These are phyloP conservation scores for Passiflora organensis DNA, from an alignment of 345 rosid genomes.

Conservation along the genomic window DNA sequence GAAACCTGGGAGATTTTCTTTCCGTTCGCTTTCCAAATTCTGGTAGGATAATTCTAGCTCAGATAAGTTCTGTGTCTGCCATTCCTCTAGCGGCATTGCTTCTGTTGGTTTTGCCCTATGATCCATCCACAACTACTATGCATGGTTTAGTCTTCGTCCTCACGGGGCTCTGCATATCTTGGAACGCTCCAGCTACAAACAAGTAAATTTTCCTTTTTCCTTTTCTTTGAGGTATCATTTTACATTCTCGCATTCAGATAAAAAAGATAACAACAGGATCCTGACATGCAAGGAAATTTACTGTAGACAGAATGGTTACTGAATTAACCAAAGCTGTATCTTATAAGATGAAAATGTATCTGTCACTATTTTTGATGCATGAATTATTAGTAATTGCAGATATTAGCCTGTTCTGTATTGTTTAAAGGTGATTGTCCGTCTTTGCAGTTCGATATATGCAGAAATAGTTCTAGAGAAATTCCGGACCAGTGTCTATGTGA, in stretches of 20 bases:
- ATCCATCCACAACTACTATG: slow-evolving; percentile 51
- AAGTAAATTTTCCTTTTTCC: slow-evolving; percentile 1
- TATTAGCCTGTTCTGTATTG: too few relatives aligned
- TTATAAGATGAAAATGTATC: too few relatives aligned
- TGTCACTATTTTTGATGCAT: too few relatives aligned
- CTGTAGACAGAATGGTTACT: not conserved
- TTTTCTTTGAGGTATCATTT: not conserved
- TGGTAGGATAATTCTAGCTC: slow-evolving; percentile 80
- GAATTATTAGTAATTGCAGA: too few relatives aligned
- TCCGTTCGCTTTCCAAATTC: slow-evolving; percentile 60
- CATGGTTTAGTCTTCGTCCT: slow-evolving; percentile 40
- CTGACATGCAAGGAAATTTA: too few relatives aligned
- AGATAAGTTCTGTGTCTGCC: slow-evolving; percentile 81
- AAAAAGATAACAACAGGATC: too few relatives aligned
- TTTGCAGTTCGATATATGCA: slow-evolving; percentile 81
- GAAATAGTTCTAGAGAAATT: slow-evolving; percentile 87
- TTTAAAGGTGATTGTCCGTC: not conserved
- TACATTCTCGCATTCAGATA: not conserved
- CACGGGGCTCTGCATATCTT: slow-evolving; percentile 18
- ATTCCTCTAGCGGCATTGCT: slow-evolving; percentile 82
- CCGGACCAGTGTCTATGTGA: slow-evolving; percentile 72
- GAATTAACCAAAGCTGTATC: not conserved
- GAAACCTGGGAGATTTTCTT: slow-evolving; percentile 74
- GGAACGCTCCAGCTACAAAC: slow-evolving; percentile 29
- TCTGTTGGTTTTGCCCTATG: slow-evolving; percentile 62